Percentiles rank a stretch among this genome's conserved stretches.
phyloP scores from a whole-genome alignment of 305 asterid genomes.

The Fraxinus xanthoxyloides region DNA sequence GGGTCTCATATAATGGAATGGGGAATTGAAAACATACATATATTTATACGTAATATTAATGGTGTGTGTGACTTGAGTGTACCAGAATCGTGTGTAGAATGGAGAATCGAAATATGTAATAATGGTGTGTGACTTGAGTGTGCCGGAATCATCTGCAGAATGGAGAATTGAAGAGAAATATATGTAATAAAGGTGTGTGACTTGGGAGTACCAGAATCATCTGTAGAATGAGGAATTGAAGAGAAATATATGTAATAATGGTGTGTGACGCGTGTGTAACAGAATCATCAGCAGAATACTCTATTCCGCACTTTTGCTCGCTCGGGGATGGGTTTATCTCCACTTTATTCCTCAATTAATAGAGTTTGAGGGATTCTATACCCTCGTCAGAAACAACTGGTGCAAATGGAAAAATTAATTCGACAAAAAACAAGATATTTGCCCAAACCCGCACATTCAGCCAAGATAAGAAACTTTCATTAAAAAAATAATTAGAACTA shows the following conservation, averaged over 20 bases:
- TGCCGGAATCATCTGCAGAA: background rate
- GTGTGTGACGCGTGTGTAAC: background rate
- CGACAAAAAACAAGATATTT: background rate
- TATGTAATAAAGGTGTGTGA: background rate
- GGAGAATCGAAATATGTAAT: background rate
- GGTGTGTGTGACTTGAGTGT: background rate
- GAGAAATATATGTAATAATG: no score
- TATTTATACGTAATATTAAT: no score
- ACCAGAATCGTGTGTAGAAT: background rate
- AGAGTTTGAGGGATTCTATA: background rate
- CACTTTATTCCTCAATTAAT: background rate
- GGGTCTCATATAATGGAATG: background rate
- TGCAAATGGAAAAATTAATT: no score
- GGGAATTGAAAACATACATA: background rate
- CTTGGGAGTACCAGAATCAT: background rate
- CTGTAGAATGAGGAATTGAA: no score
- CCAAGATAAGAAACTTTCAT: background rate
- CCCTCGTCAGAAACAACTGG: background rate
- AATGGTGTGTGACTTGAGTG: background rate
- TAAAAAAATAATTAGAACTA: background rate
- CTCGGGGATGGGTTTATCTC: background rate
- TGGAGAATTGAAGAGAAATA: background rate
- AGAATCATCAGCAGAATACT: slow-evolving; percentile 15
- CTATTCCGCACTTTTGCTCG: background rate
- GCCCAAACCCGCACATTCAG: background rate